phyloP scores from a whole-genome alignment of 148 eudicot species.

The Tetragonia tetragonoides region DNA sequence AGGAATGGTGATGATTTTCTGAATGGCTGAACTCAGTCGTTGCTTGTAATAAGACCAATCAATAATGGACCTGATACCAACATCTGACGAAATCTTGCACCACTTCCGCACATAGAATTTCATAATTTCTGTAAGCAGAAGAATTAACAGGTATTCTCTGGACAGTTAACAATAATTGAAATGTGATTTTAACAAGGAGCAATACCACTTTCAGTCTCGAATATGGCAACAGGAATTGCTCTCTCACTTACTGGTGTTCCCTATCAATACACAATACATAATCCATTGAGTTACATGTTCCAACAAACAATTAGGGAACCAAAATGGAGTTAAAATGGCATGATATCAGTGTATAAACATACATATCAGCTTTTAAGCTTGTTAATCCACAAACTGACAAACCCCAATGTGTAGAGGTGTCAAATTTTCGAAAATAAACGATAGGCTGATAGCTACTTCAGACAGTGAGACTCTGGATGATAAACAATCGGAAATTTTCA shows the following conservation, averaged over 20 bases:
- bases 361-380: no score
- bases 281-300: slow-evolving; percentile 9
- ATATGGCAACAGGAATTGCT: slow-evolving; percentile 99
- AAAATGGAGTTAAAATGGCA: background rate
- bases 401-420: no score
- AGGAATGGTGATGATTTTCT: slow-evolving; percentile 93
- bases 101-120: slow-evolving; percentile 88
- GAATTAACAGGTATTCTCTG: slow-evolving; percentile 20
- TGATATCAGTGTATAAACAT: background rate
- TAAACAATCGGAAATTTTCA: no score
- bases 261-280: slow-evolving; percentile 42
- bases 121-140: slow-evolving; percentile 61
- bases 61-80: slow-evolving; percentile 82
- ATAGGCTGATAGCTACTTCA: no score
- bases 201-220: slow-evolving; percentile 87
- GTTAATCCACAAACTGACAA: no score
- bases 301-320: background rate
- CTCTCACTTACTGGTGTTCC: slow-evolving; percentile 97
- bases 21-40: slow-evolving; percentile 91
- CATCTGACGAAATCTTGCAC: slow-evolving; percentile 92
- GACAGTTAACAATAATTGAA: background rate
- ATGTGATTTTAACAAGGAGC: slow-evolving; percentile 12
- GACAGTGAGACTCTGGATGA: no score
- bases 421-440: no score
- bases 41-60: slow-evolving; percentile 99